Base-by-base conservation (phyloP, 2,329 filamentous ascomycete genomes). In the Aspergillus fructus region DNA sequence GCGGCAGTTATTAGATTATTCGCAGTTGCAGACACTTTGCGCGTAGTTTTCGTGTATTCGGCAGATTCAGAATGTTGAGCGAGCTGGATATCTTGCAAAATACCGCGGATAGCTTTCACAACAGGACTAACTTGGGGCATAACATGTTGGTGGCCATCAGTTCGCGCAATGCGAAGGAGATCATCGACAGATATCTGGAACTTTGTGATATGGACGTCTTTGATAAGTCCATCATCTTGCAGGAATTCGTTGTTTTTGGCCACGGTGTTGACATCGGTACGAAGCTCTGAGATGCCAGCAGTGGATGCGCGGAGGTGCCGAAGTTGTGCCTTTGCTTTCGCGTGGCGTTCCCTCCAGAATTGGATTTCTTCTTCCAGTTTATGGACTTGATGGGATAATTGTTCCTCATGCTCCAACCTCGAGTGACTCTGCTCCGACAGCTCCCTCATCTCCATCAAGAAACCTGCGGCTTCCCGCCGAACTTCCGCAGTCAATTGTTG, bases 131-230 rank as follows among this genome's bases (percentile, higher is more conserved):
- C 93, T 65, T 89, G 86, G 45, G 94, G 89, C 49, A 96, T 86
- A 34, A 94, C 87, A 63, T 85, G 84, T 46, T 88, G 84, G 0
- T 91, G 86, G 52, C 89, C 85, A n/a, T 89, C 85, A 34, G 82
- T 82, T 49, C 93, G 87, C 17, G 92, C 91, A 41, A 83, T 84
- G 62, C 88, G 88, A 37, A 99, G 81, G 40, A 97, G 82, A 67
- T 97, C 93, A 70, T 99, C 93, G 60, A 99, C 90, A 21, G 92
- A 85, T 59, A 97, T 88, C 74, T 99, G 94, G 78, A 96, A 97
- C 69, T 91, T 93, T 50, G 93, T 97, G 63, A 99, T 86, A 71
- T 97, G 90, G 12, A 97, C 84, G 74, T 97, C 94, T 75, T 90
- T 93, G 66, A 99, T 86, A 21, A 94, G 74, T 5, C 94, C 94